Percentiles rank a stretch among this genome's conserved stretches.
phyloP scores from a whole-genome alignment of 2,329 filamentous ascomycete species.

The Stagonosporopsis cucurbitacearum region DNA sequence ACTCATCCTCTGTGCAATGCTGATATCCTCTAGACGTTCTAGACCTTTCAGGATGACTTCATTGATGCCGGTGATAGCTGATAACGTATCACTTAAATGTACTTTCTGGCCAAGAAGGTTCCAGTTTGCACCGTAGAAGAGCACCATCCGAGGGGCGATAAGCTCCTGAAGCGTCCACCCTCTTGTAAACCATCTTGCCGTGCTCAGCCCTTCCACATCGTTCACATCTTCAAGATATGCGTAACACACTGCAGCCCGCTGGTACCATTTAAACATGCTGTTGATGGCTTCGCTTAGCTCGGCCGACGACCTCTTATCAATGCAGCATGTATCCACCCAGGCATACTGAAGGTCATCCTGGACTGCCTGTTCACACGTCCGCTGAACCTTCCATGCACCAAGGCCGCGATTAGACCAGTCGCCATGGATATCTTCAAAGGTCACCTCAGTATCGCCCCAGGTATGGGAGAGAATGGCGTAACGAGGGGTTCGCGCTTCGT shows the following conservation, averaged over 20 bases:
- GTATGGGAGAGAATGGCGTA: background rate
- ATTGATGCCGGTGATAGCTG: background rate
- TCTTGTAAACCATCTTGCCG: background rate
- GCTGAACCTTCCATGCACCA: background rate
- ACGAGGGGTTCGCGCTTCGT: background rate
- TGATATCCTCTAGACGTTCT: background rate
- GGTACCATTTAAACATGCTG: constrained; percentile 23
- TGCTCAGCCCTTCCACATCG: background rate
- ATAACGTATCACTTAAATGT: background rate
- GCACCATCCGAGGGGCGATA: background rate
- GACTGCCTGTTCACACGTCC: background rate
- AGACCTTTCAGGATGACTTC: background rate
- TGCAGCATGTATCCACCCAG: constrained; percentile 19
- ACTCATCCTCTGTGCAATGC: background rate
- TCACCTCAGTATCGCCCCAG: background rate
- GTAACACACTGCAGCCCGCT: constrained; percentile 12
- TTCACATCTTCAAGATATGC: constrained; percentile 3
- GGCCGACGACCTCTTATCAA: constrained; percentile 18
- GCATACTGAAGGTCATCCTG: background rate
- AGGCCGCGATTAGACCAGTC: background rate
- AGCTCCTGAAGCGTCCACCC: constrained; percentile 1
- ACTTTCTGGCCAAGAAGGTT: background rate
- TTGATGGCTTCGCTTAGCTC: constrained; percentile 26
- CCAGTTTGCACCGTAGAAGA: background rate
- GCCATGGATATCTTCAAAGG: background rate